Base-by-base conservation (phyloP, 805 yeast genomes). In the baker's yeast (Saccharomyces cerevisiae) region DNA sequence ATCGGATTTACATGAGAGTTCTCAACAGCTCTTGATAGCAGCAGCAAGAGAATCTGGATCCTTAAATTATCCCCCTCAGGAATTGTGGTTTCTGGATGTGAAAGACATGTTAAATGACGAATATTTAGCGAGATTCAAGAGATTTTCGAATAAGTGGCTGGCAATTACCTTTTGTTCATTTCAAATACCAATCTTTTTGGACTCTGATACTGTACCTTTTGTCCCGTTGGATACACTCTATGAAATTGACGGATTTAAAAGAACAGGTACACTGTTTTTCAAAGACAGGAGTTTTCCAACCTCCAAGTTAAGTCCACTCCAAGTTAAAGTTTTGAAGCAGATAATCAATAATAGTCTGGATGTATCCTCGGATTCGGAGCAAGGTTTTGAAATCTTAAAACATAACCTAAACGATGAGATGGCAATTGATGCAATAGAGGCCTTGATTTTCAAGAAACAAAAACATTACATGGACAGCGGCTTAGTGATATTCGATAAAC, bases 131-230 rank as follows among this genome's bases (percentile, higher is more conserved):
- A 53, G 51, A 30, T 52, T 57, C 36, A 48, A 30, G 9, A 48
- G 50, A 14, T 70, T 59, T 52, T 61, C 68, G 22, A 73, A 71
- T 55, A 83, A 82, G 60, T 73, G 83, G 61, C 62, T 81, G 36
- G 84, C 85, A 1, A 73, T 78, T 29, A 58, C 79, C 47, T 83
- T 82, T 66, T 81, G 76, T 51, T 72, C 80, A 8, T 80, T 79
- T 57, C 73, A 73, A 27, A 79, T 77, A 57, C 71, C 74, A 50
- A 65, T 80, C 21, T 64, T 80, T 22, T 52, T 80, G 14, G 84
- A 80, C 58, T 81, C 83, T 5, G 81, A 76, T 55, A 67, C 76
- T 1, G 77, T 79, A 0, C 70, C 79, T 0, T 62, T 78, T 50
- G 68, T 70, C 50, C 72, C 77, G 3, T 63, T 70, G 14, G 65